Evolutionary conservation across 2,329 filamentous ascomycete genomes (phyloP), one percentile per base, ranked within the genome.

Genomic region (Fusarium chuoi): DNA sequence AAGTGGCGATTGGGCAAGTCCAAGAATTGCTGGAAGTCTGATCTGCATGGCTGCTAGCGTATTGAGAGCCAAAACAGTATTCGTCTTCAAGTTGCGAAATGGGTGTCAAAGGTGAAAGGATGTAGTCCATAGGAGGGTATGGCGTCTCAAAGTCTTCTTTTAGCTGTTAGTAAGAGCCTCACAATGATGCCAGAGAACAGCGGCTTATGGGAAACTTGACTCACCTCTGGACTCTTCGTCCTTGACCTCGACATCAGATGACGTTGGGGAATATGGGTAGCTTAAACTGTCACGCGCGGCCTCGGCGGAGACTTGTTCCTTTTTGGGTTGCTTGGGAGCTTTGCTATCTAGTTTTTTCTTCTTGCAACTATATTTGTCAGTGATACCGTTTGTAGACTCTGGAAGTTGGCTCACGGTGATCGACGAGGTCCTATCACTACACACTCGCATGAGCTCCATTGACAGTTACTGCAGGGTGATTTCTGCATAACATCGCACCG

Each of bases 401-500:
- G 8, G 8, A 15, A 9, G 2, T 12, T 24, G 10, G 60, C 64
- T 38, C 5, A 67, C 64, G 51, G 64, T 7, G 62, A 60, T 7
- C 36, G 46, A 8, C 64, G 62, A 39, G 44, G n/a, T 4, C 46
- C 33, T 30, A 66, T 39, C 14, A 67, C 64, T 26, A 60, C 38
- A 10, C 64, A 67, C 17, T 67, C 62, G 12, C 26, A 38, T 4
- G 62, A 18, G 7, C 17, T 66, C 64, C 64, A 67, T 39, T 59
- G 35, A 7, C 64, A 67, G 17, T 67, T 67, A 13, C 51, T 67
- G 38, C 62, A 67, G 3, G 64, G 64, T 6, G 62, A 67, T n/a
- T 67, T 55, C 9, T 46, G 30, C 33, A 45, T 51, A 13, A 67
- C 64, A 45, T 67, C 62, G 15, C 64, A 67, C n/a, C 64, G 44